These are phyloP conservation scores for Chlamydomonas eustigma DNA, from an alignment of 139 green algal genomes.

Conservation along the genomic window DNA sequence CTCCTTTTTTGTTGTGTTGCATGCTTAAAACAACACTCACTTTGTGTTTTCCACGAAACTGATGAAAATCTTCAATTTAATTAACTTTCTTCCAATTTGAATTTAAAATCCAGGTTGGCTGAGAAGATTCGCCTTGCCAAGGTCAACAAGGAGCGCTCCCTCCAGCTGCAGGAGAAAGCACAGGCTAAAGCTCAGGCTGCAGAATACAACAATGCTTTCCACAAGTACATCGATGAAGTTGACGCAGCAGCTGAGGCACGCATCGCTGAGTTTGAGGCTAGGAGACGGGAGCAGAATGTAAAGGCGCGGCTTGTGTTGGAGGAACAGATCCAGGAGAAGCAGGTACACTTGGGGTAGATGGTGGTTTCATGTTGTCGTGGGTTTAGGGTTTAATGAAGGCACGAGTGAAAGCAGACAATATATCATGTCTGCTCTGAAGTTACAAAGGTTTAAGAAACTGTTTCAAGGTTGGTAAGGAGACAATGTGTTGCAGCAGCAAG, in stretches of 20 bases:
- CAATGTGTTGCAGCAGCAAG: no score
- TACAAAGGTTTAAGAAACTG: no score
- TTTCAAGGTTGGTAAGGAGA: no score
- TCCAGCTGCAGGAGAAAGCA: slow-evolving; percentile 56
- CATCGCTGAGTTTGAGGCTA: slow-evolving; percentile 24
- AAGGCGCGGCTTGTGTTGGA: slow-evolving; percentile 36
- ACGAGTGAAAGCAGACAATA: no score
- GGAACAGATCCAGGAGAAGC: slow-evolving; percentile 43
- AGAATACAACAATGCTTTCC: slow-evolving; percentile 46
- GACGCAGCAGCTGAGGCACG: slow-evolving; percentile 22
- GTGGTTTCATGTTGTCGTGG: slow-evolving; percentile 7
- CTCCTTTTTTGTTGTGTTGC: no score
- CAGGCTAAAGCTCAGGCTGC: slow-evolving; percentile 26
- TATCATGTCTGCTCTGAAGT: no score
- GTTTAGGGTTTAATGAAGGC: no score
- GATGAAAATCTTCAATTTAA: neutral
- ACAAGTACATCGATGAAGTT: slow-evolving; percentile 25
- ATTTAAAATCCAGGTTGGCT: slow-evolving; percentile 47
- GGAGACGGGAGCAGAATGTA: slow-evolving; percentile 26
- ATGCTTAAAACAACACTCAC: no score
- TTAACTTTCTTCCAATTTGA: neutral
- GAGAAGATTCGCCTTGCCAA: slow-evolving; percentile 55
- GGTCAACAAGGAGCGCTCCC: slow-evolving; percentile 52
- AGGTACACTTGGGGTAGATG: slow-evolving; percentile 10
- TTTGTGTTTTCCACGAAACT: no score